Conservation (phyloP, 805 yeast species). For the Ogataea methanolica region DNA sequence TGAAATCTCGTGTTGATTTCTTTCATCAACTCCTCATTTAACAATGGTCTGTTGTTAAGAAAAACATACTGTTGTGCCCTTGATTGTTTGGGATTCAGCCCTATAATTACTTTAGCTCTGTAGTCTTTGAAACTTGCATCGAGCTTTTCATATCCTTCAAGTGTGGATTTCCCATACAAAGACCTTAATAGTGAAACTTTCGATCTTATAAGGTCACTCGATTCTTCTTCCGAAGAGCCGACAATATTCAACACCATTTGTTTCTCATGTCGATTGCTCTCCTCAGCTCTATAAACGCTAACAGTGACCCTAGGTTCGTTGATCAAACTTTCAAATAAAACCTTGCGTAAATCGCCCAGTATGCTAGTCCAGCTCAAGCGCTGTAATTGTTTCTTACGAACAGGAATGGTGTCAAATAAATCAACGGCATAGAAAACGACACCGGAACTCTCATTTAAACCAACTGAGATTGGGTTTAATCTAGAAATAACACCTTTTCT, state of each 20-base stretch:
- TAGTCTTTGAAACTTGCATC: conserved; percentile 25
- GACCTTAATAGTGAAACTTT: conserved; percentile 15
- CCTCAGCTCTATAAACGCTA: conserved; percentile 3
- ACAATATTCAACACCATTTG: background rate
- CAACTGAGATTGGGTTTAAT: background rate
- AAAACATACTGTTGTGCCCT: conserved; percentile 41
- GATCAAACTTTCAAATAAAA: conserved; percentile 28
- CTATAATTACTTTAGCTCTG: conserved; percentile 35
- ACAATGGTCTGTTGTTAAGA: conserved; percentile 36
- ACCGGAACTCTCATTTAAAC: conserved; percentile 24
- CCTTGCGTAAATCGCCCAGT: conserved; percentile 26
- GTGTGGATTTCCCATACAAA: conserved; percentile 28
- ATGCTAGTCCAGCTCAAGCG: conserved; percentile 19
- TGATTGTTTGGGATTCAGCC: conserved; percentile 31
- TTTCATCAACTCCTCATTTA: conserved; percentile 15
- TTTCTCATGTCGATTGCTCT: conserved; percentile 1
- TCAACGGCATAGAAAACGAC: conserved; percentile 35
- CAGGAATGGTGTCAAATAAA: conserved; percentile 41
- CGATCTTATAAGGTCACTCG: background rate
- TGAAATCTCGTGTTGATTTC: conserved; percentile 24
- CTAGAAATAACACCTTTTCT: background rate
- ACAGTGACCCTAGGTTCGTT: conserved; percentile 22
- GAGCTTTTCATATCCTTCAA: conserved; percentile 23
- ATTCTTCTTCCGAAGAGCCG: background rate
- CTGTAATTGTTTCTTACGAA: conserved; percentile 31